These are phyloP conservation scores for Botrytis sinoallii DNA, from an alignment of 2,329 filamentous ascomycete species.

Conservation along the genomic window DNA sequence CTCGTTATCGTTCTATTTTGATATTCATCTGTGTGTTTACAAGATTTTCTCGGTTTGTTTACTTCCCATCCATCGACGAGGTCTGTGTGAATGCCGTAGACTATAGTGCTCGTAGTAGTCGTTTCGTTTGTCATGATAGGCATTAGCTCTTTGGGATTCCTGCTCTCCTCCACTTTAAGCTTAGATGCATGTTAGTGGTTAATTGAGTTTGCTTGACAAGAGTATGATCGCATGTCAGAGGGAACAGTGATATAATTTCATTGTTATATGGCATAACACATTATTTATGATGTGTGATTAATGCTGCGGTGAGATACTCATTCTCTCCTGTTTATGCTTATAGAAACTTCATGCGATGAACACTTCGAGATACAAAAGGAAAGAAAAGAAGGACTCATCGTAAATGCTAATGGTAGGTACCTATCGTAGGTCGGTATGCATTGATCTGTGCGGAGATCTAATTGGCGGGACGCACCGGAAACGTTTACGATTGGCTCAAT, in stretches of 20 bases:
- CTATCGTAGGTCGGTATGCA: background rate
- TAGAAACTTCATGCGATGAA: background rate
- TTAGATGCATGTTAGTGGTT: background rate
- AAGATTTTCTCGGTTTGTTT: background rate
- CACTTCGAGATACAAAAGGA: background rate
- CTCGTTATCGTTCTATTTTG: background rate
- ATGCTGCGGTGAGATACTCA: background rate
- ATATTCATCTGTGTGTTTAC: background rate
- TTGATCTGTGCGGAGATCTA: slow-evolving; percentile 1
- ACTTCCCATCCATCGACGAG: background rate
- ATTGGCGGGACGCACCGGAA: background rate
- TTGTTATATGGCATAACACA: background rate
- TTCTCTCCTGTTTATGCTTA: background rate
- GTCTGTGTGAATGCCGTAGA: background rate
- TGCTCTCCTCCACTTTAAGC: background rate
- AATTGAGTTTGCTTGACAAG: background rate
- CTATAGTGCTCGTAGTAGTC: background rate
- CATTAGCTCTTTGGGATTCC: background rate
- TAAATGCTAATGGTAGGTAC: background rate
- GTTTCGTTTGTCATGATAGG: background rate
- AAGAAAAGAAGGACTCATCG: background rate
- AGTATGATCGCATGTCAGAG: background rate
- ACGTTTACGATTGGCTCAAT: background rate
- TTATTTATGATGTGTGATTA: background rate
- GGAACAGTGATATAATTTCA: background rate